Base-by-base conservation (phyloP, 208 protist genomes). In the Cochliopodium minus region DNA sequence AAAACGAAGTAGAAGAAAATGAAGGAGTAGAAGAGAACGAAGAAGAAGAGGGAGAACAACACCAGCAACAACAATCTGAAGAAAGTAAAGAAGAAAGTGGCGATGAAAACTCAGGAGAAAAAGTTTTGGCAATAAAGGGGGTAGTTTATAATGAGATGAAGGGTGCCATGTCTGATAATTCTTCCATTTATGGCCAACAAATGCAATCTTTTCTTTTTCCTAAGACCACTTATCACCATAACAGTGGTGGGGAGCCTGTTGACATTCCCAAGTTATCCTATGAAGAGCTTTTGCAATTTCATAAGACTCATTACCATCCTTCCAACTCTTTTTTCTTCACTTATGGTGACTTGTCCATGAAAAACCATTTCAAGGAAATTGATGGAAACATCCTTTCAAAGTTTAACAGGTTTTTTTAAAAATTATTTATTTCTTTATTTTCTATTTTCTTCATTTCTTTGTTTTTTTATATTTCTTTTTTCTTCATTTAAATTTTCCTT, bases 131-230 rank as follows among this genome's bases (percentile, higher is more conserved):
- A 30, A 40, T 84, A 61, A 88, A 91, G 68, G 85, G 85, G 4
- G 83, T 91, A 10, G 85, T 91, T 6, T 91, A 76, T 69, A 89
- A 91, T 59, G 85, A 91, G 60, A 91, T 91, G 85, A 80, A 84
- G 52, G 85, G 83, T 0, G 83, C 87, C 10, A 78, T 87, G 22
- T 77, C 76, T 28, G 79, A 91, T 46, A 79, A 81, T 9, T 67
- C 61, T 52, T 73, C 79, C 67, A 89, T 85, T 34, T 70, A 68
- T 51, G 70, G 70, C 4, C 63, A 59, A 10, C 53, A 85, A 22
- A 77, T 87, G 72, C 49, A 50, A 17, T 64, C 74, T 40, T 58
- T 51, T 22, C 78, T 86, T 69, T 73, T 88, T 28, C 84, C 84
- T 4, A 61, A 69, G 7, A 88, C 85, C 10, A 74, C 81, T 67